Evolutionary conservation across 768 basidiomycete species (phyloP).

Genomic region (Collybia mongolica): DNA sequence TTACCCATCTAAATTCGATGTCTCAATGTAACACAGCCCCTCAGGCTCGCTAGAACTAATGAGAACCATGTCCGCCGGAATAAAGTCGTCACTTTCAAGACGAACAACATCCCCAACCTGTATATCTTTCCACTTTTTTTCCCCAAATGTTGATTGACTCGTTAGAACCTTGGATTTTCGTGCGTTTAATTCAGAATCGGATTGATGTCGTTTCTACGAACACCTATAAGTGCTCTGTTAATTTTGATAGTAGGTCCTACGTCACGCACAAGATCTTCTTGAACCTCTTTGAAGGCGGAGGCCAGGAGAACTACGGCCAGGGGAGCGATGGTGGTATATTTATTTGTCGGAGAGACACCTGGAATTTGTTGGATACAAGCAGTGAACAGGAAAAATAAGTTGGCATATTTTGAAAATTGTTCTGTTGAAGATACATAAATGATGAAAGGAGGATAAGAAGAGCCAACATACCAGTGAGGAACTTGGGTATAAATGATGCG

Average conservation of each 20-base stretch:
- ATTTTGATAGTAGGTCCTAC: background rate
- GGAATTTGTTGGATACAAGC: conserved; percentile 98
- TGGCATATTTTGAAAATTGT: conserved; percentile 99
- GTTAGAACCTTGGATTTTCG: conserved; percentile 76
- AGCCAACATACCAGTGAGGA: conserved; percentile 71
- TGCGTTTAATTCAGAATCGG: conserved; percentile 88
- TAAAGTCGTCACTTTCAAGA: conserved; percentile 88
- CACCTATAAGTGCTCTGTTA: conserved; percentile 5
- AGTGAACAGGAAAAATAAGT: conserved; percentile 98
- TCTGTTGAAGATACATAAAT: conserved; percentile 44
- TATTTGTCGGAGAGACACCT: conserved; percentile 93
- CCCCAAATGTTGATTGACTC: conserved; percentile 59
- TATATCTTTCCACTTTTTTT: conserved; percentile 86
- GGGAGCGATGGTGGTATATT: conserved; percentile 92
- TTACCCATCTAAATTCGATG: conserved; percentile 95
- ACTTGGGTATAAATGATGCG: conserved; percentile 87
- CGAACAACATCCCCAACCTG: conserved; percentile 91
- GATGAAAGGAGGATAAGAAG: background rate
- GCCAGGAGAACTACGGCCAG: conserved; percentile 86
- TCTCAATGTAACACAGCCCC: conserved; percentile 96
- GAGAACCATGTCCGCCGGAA: conserved; percentile 91
- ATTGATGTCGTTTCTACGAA: conserved; percentile 91
- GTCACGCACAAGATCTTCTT: conserved; percentile 84
- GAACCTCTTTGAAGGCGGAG: conserved; percentile 92
- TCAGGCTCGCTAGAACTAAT: conserved; percentile 93